Percentiles rank a stretch among this genome's conserved stretches.
phyloP scores from a whole-genome alignment of 352 stramenopile species.

The Pythium folliculosum region DNA sequence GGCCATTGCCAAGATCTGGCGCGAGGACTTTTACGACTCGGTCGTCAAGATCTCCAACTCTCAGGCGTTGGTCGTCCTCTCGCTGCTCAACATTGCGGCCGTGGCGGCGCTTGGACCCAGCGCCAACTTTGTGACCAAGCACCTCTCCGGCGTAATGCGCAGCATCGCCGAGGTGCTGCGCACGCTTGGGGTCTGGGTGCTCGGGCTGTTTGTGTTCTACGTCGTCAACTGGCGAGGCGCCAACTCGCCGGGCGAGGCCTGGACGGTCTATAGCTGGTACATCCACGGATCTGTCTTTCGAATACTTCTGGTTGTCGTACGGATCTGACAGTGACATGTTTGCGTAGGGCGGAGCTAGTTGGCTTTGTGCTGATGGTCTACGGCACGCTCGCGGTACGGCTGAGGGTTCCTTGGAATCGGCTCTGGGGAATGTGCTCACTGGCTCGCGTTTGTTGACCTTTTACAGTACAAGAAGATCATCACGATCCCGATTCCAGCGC shows the following conservation, averaged over 20 bases:
- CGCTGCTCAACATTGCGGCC: conserved; percentile 59
- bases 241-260: conserved; percentile 62
- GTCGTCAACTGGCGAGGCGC: conserved; percentile 57
- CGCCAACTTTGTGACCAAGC: conserved; percentile 84
- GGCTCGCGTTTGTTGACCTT: neutral
- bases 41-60: conserved; percentile 76
- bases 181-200: conserved; percentile 71
- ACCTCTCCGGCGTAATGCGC: conserved; percentile 77
- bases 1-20: conserved; percentile 67
- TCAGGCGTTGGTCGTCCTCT: conserved; percentile 45
- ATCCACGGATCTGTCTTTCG: neutral
- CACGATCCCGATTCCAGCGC: conserved; percentile 37
- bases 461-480: conserved; percentile 81
- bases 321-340: neutral
- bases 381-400: conserved; percentile 69
- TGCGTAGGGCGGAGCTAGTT: conserved; percentile 54
- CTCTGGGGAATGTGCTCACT: neutral
- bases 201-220: conserved; percentile 78
- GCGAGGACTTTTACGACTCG: conserved; percentile 81
- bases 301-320: neutral
- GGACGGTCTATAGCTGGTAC: conserved; percentile 72
- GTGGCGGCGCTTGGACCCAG: conserved; percentile 78
- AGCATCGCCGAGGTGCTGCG: conserved; percentile 78
- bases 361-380: conserved; percentile 80
- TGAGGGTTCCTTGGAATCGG: neutral